A percentile compares a stretch with the other conserved stretches of the same genome.
phyloP scores from a whole-genome alignment of 495 filamentous ascomycete genomes.

The Haplographium delicatum region DNA sequence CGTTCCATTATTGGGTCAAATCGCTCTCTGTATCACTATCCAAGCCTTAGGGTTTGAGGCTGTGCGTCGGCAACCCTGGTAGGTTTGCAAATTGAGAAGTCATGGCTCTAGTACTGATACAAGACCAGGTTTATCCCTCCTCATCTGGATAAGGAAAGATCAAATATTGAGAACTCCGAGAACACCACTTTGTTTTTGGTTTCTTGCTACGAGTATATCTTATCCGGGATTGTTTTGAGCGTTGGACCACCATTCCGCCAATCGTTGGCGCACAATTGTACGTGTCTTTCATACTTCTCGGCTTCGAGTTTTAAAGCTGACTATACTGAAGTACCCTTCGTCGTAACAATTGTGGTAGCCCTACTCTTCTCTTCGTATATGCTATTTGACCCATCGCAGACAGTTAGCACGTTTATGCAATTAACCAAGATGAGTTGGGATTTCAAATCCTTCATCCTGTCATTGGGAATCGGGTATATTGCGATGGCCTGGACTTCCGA shows the following conservation, averaged over 20 bases:
- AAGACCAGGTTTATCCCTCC: slow-evolving; percentile 71
- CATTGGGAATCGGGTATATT: slow-evolving; percentile 63
- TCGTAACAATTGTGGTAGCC: slow-evolving; percentile 66
- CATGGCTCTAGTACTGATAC: background rate
- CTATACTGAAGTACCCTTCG: slow-evolving; percentile 63
- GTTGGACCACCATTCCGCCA: slow-evolving; percentile 87
- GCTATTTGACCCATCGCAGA: slow-evolving; percentile 63
- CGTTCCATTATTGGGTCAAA: slow-evolving; percentile 84
- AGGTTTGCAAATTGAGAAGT: slow-evolving; percentile 11
- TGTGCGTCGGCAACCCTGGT: slow-evolving; percentile 77
- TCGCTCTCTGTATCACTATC: slow-evolving; percentile 70
- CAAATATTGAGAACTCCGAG: slow-evolving; percentile 83
- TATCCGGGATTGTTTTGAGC: slow-evolving; percentile 81
- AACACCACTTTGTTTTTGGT: slow-evolving; percentile 86
- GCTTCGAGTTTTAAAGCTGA: background rate
- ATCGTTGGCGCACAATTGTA: slow-evolving; percentile 73
- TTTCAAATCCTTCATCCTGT: slow-evolving; percentile 69
- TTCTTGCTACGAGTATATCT: slow-evolving; percentile 91
- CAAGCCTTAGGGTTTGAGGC: slow-evolving; percentile 68
- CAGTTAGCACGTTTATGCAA: slow-evolving; percentile 74
- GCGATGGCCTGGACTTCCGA: slow-evolving; percentile 64
- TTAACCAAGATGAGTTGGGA: slow-evolving; percentile 65
- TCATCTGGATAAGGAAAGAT: slow-evolving; percentile 62
- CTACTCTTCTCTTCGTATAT: slow-evolving; percentile 67
- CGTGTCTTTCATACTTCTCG: slow-evolving; percentile 25